Conservation (phyloP, 108 stramenopile genomes). For the Stephanodiscus minutulus region DNA sequence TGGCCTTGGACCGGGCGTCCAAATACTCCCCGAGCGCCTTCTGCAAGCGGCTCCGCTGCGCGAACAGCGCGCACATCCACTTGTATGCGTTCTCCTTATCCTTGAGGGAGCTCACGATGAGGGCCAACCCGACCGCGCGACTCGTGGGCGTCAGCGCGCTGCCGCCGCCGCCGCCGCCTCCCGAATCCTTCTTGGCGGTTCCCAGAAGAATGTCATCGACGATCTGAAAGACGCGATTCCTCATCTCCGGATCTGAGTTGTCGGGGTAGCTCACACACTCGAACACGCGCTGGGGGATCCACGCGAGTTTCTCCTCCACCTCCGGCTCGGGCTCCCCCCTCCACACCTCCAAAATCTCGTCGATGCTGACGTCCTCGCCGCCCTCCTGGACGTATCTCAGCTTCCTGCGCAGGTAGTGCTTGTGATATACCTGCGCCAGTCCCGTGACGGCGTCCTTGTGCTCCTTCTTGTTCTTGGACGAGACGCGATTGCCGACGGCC, state of each 20-base stretch:
- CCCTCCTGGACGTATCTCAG: constrained; percentile 57
- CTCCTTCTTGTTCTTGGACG: constrained; percentile 70
- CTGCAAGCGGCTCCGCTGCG: constrained; percentile 61
- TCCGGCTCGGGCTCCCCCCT: constrained; percentile 12
- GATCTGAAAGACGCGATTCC: constrained; percentile 68
- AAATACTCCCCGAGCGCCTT: constrained; percentile 58
- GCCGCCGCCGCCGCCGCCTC: too few relatives aligned
- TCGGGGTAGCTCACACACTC: constrained; percentile 65
- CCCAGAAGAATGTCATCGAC: constrained; percentile 66
- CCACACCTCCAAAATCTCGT: constrained; percentile 53
- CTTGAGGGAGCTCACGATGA: constrained; percentile 65
- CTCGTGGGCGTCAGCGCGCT: constrained; percentile 63
- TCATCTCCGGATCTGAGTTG: constrained; percentile 64
- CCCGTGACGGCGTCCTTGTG: constrained; percentile 80
- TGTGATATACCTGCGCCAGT: constrained; percentile 71
- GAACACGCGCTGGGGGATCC: constrained; percentile 79
- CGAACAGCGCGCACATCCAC: constrained; percentile 63
- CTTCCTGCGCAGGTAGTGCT: constrained; percentile 58
- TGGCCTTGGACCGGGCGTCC: constrained; percentile 58
- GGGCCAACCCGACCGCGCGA: constrained; percentile 76
- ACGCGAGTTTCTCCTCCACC: constrained; percentile 54
- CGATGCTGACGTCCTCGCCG: constrained; percentile 75
- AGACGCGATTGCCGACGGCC: constrained; percentile 67
- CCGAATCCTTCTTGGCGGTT: constrained; percentile 20
- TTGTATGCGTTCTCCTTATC: constrained; percentile 46